Evolutionary conservation across 176 grass and related monocot genomes (phyloP).

Genomic region (Eremochloa ophiuroides): DNA sequence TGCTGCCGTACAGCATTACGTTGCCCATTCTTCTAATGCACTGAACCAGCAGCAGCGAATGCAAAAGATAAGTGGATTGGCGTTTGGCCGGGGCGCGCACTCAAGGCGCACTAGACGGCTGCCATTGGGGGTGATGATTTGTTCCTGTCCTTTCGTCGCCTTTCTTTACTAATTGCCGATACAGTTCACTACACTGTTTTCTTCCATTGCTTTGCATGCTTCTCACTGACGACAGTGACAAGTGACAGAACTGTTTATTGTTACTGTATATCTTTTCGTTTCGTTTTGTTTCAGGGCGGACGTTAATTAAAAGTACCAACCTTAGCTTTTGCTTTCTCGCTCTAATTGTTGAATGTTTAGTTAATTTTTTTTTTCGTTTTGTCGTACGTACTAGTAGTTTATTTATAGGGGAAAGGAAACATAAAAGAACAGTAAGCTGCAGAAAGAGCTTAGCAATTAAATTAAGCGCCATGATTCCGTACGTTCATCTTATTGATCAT

Average conservation of each 20-base stretch:
- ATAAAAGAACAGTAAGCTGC: not conserved
- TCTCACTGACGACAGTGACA: not conserved
- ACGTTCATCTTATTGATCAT: slow-evolving; percentile 12
- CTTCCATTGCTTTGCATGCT: not conserved
- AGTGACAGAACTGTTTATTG: not conserved
- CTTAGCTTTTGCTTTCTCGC: too few relatives aligned
- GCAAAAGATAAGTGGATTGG: slow-evolving; percentile 23
- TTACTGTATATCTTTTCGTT: slow-evolving; percentile 21
- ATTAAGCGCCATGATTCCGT: not conserved
- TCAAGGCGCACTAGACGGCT: slow-evolving; percentile 37
- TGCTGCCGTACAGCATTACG: too few relatives aligned
- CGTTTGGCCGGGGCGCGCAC: slow-evolving; percentile 31
- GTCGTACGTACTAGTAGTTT: not conserved
- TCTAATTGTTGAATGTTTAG: not conserved
- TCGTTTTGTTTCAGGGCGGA: slow-evolving; percentile 10
- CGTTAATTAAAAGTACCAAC: slow-evolving; percentile 23
- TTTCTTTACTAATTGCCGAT: slow-evolving; percentile 6
- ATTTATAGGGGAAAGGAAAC: not conserved
- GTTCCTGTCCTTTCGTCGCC: slow-evolving; percentile 1
- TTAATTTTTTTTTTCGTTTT: not conserved
- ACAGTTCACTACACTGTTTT: not conserved
- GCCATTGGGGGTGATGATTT: slow-evolving; percentile 41
- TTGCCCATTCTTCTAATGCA: slow-evolving; percentile 24
- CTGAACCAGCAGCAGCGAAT: too few relatives aligned
- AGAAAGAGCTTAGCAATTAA: not conserved